A percentile compares a stretch with the other conserved stretches of the same genome.
These are phyloP conservation scores for Hymenoscyphus occultus DNA, from an alignment of 2,329 filamentous ascomycete genomes.

Conservation along the genomic window DNA sequence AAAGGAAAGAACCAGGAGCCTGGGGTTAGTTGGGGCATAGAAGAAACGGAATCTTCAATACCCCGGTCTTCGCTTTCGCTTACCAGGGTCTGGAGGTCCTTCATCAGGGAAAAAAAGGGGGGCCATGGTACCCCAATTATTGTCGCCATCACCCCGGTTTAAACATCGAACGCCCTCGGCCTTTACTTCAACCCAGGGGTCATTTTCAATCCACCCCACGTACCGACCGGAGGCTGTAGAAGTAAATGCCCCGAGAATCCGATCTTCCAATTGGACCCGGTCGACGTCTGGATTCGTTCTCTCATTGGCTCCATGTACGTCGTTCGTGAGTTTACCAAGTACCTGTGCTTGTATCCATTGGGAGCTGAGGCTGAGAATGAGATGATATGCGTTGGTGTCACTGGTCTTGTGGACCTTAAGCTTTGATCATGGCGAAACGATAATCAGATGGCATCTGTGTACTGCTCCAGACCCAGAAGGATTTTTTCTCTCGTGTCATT, in stretches of 20 bases:
- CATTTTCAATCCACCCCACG: background rate
- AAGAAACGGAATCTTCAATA: background rate
- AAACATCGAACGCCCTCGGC: background rate
- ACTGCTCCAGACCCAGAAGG: background rate
- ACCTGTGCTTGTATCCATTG: background rate
- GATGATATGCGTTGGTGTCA: background rate
- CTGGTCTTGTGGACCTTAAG: background rate
- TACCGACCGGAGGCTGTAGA: background rate
- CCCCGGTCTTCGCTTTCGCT: background rate
- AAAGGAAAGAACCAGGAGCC: background rate
- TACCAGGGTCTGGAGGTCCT: background rate
- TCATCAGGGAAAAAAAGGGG: background rate
- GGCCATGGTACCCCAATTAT: background rate
- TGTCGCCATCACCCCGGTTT: background rate
- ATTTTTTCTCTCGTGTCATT: slow-evolving; percentile 1
- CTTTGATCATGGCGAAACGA: background rate
- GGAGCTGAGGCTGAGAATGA: background rate
- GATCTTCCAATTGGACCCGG: background rate
- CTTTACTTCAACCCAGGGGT: background rate
- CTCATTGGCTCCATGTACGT: slow-evolving; percentile 1
- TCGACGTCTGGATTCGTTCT: background rate
- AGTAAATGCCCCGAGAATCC: background rate
- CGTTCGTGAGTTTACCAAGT: background rate
- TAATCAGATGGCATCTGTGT: background rate
- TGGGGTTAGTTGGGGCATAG: background rate